Evolutionary conservation across 192 early-diverging fungal genomes (phyloP).

Genomic region (Dimargaris verticillata): DNA sequence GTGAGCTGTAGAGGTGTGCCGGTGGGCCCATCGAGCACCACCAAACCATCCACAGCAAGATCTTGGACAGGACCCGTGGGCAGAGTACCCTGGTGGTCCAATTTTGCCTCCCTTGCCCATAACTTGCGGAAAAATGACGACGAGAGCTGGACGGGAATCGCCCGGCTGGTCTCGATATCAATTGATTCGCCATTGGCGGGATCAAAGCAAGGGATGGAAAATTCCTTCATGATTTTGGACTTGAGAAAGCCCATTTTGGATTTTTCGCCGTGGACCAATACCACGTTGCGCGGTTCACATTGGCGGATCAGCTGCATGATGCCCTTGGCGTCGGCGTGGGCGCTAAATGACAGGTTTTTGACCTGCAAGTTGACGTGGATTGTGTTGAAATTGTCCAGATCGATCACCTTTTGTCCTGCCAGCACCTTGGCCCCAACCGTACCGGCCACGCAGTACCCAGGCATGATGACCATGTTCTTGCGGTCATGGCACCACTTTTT

Average conservation of each 20-base stretch:
- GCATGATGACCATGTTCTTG: slow-evolving; percentile 94
- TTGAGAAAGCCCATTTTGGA: slow-evolving; percentile 72
- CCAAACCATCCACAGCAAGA: background rate
- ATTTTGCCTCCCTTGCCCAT: no score
- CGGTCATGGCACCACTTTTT: slow-evolving; percentile 87
- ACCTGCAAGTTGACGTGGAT: slow-evolving; percentile 81
- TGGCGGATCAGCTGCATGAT: slow-evolving; percentile 90
- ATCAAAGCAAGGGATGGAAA: slow-evolving; percentile 64
- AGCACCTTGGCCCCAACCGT: slow-evolving; percentile 91
- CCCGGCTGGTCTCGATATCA: slow-evolving; percentile 44
- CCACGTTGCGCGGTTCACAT: slow-evolving; percentile 73
- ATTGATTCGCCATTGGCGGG: slow-evolving; percentile 78
- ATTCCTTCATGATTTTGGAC: slow-evolving; percentile 63
- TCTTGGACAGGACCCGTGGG: background rate
- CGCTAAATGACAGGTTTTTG: slow-evolving; percentile 87
- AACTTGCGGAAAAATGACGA: slow-evolving; percentile 22
- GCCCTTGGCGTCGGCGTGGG: slow-evolving; percentile 94
- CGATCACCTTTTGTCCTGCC: slow-evolving; percentile 70
- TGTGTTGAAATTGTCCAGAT: slow-evolving; percentile 58
- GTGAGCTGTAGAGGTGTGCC: slow-evolving; percentile 21
- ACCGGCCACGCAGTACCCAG: slow-evolving; percentile 92
- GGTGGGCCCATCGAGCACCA: slow-evolving; percentile 23
- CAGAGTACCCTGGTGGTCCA: background rate
- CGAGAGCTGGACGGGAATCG: slow-evolving; percentile 38
- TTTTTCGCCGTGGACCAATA: slow-evolving; percentile 92